Base-by-base conservation (phyloP, 179 eudicot species). In the Spinacia oleracea region DNA sequence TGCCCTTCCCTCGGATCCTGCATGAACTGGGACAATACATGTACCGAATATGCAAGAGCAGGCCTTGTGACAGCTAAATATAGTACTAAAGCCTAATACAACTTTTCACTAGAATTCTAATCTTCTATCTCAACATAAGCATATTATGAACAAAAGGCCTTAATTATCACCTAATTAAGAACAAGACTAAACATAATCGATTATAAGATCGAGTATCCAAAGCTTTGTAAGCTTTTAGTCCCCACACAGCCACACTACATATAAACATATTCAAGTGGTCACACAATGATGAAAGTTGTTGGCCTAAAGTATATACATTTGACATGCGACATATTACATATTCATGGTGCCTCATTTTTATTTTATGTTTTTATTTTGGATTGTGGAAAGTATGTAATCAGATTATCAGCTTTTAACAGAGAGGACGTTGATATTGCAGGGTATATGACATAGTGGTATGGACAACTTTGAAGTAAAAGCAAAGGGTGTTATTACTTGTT, bases 231-330 rank as follows among this genome's bases (percentile, higher is more conserved):
- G 53, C 81, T 72, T 79, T 62, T 31, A 20, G 68, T 40, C n/a
- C 72, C 70, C 51, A 72, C 73, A 72, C 15, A n/a, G n/a, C n/a
- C n/a, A n/a, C n/a, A n/a, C n/a, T n/a, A n/a, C n/a, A n/a, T 34
- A 71, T 4, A 73, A 32, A 20, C 74, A 45, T 70, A 62, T 56
- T 70, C 46, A 59, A 78, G 51, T 23, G 68, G 77, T 63, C 55
- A 73, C 32, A 51, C 31, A 72, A 79, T 79, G 74, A 79, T 79
- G 67, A 20, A 34, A 70, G 60, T 73, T 73, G 72, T 65, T 79
- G 40, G 73, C 34, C 34, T 51, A 64, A 40, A 64, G 65, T 59
- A 45, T 55, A 31, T 21, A 64, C 66, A 73, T 60, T 40, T 55
- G 15, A 79, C 34, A 35, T 79, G 64, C 51, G 72, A 62, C 35